phyloP scores from a whole-genome alignment of 306 rosid genomes.

The Fragaria nilgerrensis region DNA sequence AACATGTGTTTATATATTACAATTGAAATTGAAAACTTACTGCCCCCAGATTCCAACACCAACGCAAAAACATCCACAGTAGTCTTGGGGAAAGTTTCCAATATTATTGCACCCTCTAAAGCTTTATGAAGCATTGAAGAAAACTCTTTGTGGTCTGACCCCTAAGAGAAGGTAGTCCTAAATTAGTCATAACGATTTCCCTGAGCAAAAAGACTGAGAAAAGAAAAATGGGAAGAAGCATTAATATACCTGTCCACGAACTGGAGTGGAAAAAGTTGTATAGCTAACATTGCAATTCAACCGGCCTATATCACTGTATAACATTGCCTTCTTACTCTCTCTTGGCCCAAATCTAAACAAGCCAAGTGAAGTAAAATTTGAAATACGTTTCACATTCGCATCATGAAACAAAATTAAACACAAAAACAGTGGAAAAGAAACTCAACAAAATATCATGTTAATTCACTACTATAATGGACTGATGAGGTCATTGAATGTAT shows the following conservation, averaged over 20 bases:
- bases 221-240: neutral
- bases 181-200: neutral
- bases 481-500: neutral
- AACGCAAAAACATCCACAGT: slow-evolving; percentile 93
- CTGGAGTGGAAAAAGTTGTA: slow-evolving; percentile 78
- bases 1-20: neutral
- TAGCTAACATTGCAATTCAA: slow-evolving; percentile 83
- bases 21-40: slow-evolving; percentile 49
- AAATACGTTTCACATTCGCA: neutral
- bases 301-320: slow-evolving; percentile 86
- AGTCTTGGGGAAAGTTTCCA: slow-evolving; percentile 89
- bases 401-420: neutral
- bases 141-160: slow-evolving; percentile 72
- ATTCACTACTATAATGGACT: too few species aligned
- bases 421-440: neutral
- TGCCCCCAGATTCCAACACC: slow-evolving; percentile 95
- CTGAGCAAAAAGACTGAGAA: neutral
- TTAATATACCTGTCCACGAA: slow-evolving; percentile 71
- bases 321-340: slow-evolving; percentile 97
- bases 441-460: neutral
- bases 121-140: slow-evolving; percentile 87
- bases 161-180: slow-evolving; percentile 39
- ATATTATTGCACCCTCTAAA: slow-evolving; percentile 87
- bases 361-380: neutral
- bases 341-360: slow-evolving; percentile 84